Evolutionary conservation across 1,139 yeast genomes (phyloP), one percentile per base, ranked within the genome.

Genomic region (Kurtzmaniella natalensis): DNA sequence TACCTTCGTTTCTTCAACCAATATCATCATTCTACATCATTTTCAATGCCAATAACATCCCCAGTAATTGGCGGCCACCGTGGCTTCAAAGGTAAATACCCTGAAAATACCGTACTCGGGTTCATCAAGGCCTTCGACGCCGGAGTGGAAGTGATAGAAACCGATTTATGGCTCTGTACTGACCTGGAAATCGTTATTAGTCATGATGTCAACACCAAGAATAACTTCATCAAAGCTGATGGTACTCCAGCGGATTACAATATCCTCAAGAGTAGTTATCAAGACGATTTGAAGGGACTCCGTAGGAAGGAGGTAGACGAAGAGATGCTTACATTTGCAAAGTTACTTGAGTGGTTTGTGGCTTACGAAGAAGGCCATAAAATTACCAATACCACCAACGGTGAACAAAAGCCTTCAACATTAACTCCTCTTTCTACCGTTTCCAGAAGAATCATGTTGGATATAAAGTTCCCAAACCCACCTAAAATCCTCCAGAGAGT

Each of bases 31-130:
- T n/a, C n/a, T n/a, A n/a, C n/a, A n/a, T n/a, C n/a, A n/a, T n/a
- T n/a, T n/a, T n/a, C n/a, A n/a, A n/a, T n/a, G n/a, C n/a, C n/a
- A 19, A 15, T 28, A 9, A 19, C 18, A 9, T 44, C 55, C 9
- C 68, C 70, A 2, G 52, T 63, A 0, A 58, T 69, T 7, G 55
- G 60, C 4, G 75, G 75, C 33, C 75, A 69, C 39, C 57, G 75
- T 38, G 75, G 76, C 2, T 81, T 64, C 58, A 78, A 81, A 38
- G 76, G 74, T 22, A 61, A 68, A 36, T 81, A 61, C 46, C 85
- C 94, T 3, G 97, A 89, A 51, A 89, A 89, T 56, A 83, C 96
- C 4, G 45, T 87, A 13, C 49, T 64, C 2, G 88, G 95, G 2
- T 85, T 86, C 56, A 63, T 75, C 14, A 78, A 79, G 35, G 94